Conservation (phyloP, 139 green algal species). For the Bryopsis sp. region DNA sequence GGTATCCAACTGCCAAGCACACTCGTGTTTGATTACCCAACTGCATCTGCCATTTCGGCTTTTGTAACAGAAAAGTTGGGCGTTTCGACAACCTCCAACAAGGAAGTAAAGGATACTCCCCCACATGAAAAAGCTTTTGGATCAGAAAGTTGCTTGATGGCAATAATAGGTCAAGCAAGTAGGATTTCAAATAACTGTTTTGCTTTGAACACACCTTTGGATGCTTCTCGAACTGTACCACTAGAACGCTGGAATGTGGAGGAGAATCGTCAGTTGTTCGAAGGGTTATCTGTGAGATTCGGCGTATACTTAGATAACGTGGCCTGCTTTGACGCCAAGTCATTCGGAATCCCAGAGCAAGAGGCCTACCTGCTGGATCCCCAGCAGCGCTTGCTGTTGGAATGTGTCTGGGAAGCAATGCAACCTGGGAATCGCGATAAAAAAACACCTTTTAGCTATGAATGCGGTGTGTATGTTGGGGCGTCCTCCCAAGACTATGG, state of each 20-base stretch:
- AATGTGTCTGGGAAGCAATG: conserved; percentile 31
- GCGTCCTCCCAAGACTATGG: conserved; percentile 62
- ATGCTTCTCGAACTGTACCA: conserved; percentile 26
- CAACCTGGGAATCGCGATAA: neutral
- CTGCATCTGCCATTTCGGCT: conserved; percentile 25
- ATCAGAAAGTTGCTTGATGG: neutral
- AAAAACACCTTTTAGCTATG: neutral
- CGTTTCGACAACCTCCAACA: neutral
- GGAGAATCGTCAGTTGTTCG: conserved; percentile 18
- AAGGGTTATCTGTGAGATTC: conserved; percentile 37
- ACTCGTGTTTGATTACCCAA: conserved; percentile 83
- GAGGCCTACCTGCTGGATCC: conserved; percentile 61
- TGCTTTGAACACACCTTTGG: neutral
- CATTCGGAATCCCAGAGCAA: conserved; percentile 48
- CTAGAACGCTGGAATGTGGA: conserved; percentile 41
- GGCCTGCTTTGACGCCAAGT: conserved; percentile 55
- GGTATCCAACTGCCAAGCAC: conserved; percentile 58
- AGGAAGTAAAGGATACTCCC: too few species aligned
- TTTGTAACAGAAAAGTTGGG: conserved; percentile 17
- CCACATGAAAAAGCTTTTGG: neutral
- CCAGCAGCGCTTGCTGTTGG: conserved; percentile 64
- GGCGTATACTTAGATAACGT: conserved; percentile 50
- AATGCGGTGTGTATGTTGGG: conserved; percentile 49
- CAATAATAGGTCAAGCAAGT: neutral
- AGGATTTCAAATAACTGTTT: neutral